A percentile compares a stretch with the other conserved stretches of the same genome.
Conservation (phyloP, 2,329 filamentous ascomycete genomes). For the Aphanoascus verrucosus region DNA sequence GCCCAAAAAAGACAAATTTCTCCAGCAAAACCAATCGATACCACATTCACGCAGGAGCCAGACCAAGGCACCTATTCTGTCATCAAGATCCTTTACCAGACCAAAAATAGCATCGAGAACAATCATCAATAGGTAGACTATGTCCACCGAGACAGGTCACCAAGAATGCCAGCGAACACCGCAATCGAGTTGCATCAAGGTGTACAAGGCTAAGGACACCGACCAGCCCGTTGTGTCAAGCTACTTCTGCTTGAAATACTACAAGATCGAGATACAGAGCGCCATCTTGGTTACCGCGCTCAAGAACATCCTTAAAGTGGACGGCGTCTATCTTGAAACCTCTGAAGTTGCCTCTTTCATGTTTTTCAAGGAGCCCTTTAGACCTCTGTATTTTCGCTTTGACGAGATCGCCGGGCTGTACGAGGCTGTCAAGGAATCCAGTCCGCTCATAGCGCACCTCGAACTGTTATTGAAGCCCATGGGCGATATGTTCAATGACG, state of each 20-base stretch:
- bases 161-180: too few species aligned
- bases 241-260: constrained; percentile 32
- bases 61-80: too few species aligned
- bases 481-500: constrained; percentile 37
- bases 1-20: too few species aligned
- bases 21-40: too few species aligned
- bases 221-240: constrained; percentile 28
- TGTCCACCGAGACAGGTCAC: too few species aligned
- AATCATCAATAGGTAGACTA: too few species aligned
- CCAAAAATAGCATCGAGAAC: too few species aligned
- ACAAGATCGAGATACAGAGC: constrained; percentile 38
- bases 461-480: constrained; percentile 34
- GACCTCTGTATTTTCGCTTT: constrained; percentile 14
- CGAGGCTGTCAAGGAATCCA: not conserved
- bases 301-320: constrained; percentile 36
- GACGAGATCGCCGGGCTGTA: not conserved
- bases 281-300: constrained; percentile 34
- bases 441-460: constrained; percentile 29
- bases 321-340: constrained; percentile 15
- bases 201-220: too few species aligned
- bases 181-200: too few species aligned
- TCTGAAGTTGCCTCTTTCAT: too few species aligned
- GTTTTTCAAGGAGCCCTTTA: constrained; percentile 6
- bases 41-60: too few species aligned
- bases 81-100: too few species aligned